Base-by-base conservation (phyloP, 768 basidiomycete genomes). In the Boletus vermiculosoides region DNA sequence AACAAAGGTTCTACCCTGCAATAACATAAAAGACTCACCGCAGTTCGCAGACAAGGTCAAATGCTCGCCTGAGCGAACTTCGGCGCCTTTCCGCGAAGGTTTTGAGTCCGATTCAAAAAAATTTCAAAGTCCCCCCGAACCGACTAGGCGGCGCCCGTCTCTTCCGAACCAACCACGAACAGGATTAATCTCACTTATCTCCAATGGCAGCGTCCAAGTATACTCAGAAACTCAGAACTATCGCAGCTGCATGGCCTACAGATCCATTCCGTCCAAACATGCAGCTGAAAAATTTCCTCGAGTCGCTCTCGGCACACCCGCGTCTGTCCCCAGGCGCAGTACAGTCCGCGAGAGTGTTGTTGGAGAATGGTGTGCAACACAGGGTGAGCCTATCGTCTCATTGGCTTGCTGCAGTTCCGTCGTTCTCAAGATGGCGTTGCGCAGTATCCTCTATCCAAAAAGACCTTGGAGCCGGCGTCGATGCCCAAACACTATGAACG, bases 261-360 rank as follows among this genome's bases (percentile, higher is more conserved):
- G 90, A 93, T 63, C 88, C 88, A 0, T 88, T 92, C 68, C 80
- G 90, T 3, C 89, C 88, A 1, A 86, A 88, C 59, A 66, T 92
- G 9, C 90, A 92, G 73, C 78, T 92, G 33, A 82, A 80, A 60
- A 79, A 70, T 1, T 85, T 92, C 61, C 76, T 92, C 37, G 71
- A 77, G 30, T 84, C 87, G 0, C 77, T 92, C 55, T 77, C 88
- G 0, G 73, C 78, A 0, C 90, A 92, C 63, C 90, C 89, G 4
- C 83, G 78, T 44, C 78, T 92, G 22, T 86, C 87, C 6, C 74
- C 78, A 2, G 71, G 76, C 46, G 83, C 86, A 0, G 87, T 90
- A 3, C 73, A 78, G 4, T 83, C 88, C 5, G 80, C 85, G 30
- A 77, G 77, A 54, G 78, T 79, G 5, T 67, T 92, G 16, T 62